These are phyloP conservation scores for Exsudoporus floridanus DNA, from an alignment of 1,284 basidiomycete genomes.

Conservation along the genomic window DNA sequence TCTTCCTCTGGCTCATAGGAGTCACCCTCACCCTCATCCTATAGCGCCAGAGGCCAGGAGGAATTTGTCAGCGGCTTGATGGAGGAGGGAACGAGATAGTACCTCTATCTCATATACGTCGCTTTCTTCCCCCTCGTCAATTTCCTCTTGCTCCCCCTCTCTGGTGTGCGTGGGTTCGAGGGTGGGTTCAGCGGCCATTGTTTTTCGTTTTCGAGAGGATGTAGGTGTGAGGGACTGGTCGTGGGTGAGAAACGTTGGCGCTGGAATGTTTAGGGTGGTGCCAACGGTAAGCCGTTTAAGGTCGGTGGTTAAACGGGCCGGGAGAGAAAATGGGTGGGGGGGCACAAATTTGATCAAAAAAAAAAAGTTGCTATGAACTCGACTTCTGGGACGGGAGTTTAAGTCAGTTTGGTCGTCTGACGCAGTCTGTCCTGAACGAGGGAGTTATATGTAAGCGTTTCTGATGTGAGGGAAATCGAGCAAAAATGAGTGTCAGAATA, in stretches of 20 bases:
- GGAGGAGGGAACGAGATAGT: not conserved
- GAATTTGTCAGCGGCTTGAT: not conserved
- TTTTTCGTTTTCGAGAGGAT: slow-evolving; percentile 1
- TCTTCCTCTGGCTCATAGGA: slow-evolving; percentile 6
- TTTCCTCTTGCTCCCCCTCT: slow-evolving; percentile 10
- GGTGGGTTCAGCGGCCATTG: slow-evolving; percentile 25
- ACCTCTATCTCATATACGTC: slow-evolving; percentile 33
- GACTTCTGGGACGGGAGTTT: not conserved
- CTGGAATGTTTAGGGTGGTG: slow-evolving; percentile 1
- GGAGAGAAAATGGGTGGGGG: not conserved
- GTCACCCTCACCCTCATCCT: slow-evolving; percentile 25
- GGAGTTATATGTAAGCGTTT: slow-evolving; percentile 11
- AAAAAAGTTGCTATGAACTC: not conserved
- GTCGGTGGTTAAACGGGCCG: slow-evolving; percentile 12
- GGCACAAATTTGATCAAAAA: not conserved
- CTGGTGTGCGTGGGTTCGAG: slow-evolving; percentile 5
- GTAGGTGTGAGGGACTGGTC: not conserved
- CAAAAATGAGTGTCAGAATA: slow-evolving; percentile 10
- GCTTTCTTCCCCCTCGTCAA: slow-evolving; percentile 30
- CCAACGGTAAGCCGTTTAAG: slow-evolving; percentile 7
- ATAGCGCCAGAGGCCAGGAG: not conserved
- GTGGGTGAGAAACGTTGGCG: slow-evolving; percentile 9
- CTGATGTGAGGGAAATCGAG: not conserved
- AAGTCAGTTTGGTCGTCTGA: slow-evolving; percentile 5
- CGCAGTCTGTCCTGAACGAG: slow-evolving; percentile 3